phyloP scores from a whole-genome alignment of 2,329 filamentous ascomycete genomes.

The Colletotrichum horii region DNA sequence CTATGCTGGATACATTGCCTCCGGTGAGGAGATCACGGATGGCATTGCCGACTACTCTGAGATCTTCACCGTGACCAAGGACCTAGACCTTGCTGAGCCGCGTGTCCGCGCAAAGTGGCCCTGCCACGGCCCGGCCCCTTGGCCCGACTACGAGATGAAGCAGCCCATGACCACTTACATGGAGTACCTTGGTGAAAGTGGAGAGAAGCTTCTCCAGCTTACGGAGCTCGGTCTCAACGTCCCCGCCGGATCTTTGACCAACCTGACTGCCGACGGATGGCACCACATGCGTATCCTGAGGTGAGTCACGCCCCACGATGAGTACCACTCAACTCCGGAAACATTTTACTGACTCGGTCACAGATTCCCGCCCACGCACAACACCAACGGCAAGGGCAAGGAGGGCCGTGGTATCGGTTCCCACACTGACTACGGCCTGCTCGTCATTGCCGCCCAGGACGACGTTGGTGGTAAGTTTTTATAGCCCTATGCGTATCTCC shows the following conservation, averaged over 20 bases:
- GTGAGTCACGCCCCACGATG: constrained; percentile 27
- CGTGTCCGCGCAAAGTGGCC: constrained; percentile 49
- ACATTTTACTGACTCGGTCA: neutral
- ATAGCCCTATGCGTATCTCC: neutral
- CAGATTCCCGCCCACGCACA: constrained; percentile 36
- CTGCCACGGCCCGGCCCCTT: constrained; percentile 54
- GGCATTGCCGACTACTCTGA: constrained; percentile 57
- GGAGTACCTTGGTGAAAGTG: constrained; percentile 42
- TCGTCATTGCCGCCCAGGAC: constrained; percentile 55
- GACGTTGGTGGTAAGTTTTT: constrained; percentile 47
- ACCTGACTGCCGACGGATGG: constrained; percentile 53
- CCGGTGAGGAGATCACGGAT: constrained; percentile 52
- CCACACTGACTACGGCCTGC: constrained; percentile 57
- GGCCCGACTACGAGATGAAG: constrained; percentile 48
- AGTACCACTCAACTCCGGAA: neutral
- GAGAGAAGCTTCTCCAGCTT: constrained; percentile 51
- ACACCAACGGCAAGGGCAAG: constrained; percentile 53
- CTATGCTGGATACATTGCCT: constrained; percentile 55
- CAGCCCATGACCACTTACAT: constrained; percentile 44
- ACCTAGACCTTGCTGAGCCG: constrained; percentile 41
- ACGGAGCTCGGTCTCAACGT: constrained; percentile 49
- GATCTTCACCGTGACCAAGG: constrained; percentile 58
- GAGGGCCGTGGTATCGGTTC: constrained; percentile 55
- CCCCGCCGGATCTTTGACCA: constrained; percentile 41
- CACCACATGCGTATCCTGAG: constrained; percentile 55